Base-by-base conservation (phyloP, 169 alveolate genomes). In the Plasmodium gonderi region DNA sequence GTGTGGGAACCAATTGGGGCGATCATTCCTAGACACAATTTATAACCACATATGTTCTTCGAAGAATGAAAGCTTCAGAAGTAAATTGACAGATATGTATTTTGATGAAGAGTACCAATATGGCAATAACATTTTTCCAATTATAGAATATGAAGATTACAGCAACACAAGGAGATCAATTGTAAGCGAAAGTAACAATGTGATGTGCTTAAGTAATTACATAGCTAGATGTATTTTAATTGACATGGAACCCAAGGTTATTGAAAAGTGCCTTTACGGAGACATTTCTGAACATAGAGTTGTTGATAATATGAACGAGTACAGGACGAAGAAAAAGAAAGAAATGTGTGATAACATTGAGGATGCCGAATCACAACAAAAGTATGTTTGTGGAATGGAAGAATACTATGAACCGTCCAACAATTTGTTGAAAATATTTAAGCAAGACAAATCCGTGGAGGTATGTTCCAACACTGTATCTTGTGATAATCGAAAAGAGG, bases 171-270 rank as follows among this genome's bases (percentile, higher is more conserved):
- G 45, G 44, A 29, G 49, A 7, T 33, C 33, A 36, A 12, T 60
- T 29, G n/a, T 26, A 31, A 14, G 76, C n/a, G 83, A 36, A 69
- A 68, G 45, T 23, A 83, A 38, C 45, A 65, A 54, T 11, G 51
- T 68, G 8, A 36, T 26, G 23, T 76, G 90, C 17, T 76, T 87
- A 33, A 87, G 68, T 60, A 87, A 87, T 77, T 60, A 40, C 47
- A n/a, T 76, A n/a, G 93, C 93, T 3, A 75, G 93, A 14, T 76
- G 90, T 20, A 87, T 87, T 7, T 49, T 87, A 12, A 87, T 87
- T 4, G 93, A 87, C 36, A 87, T 87, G 93, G 93, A 87, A 65
- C 93, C 93, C 11, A 87, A 87, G 72, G 93, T 87, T 11, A 76
- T 87, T 40, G 93, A 87, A 38, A 87, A 40, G 20, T 87, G 93